Evolutionary conservation across 257 asterid genomes (phyloP).

Genomic region (Schizonepeta tenuifolia): DNA sequence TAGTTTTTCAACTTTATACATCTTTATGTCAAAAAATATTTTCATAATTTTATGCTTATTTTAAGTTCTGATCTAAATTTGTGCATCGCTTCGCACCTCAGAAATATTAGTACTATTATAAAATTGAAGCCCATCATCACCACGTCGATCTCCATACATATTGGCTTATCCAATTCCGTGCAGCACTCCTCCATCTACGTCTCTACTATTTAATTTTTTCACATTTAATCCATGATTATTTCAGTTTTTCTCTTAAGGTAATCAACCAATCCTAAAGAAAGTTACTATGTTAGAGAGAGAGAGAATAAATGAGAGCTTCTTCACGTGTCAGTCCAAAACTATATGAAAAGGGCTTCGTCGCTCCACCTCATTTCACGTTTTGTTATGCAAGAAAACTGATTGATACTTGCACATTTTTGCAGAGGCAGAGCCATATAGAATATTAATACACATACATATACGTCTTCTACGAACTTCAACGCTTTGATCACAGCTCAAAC

Average conservation of each 20-base stretch:
- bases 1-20: no score
- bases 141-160: conserved; percentile 31
- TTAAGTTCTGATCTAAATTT: no score
- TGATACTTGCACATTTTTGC: conserved; percentile 4
- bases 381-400: conserved; percentile 2
- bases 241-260: neutral
- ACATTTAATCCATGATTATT: neutral
- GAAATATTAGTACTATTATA: no score
- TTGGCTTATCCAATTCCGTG: conserved; percentile 22
- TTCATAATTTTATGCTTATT: no score
- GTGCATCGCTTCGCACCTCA: no score
- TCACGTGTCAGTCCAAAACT: conserved; percentile 26
- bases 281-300: no score
- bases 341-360: neutral
- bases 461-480: conserved; percentile 8
- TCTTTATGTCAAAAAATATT: no score
- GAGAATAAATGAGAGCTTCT: neutral
- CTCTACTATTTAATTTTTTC: neutral
- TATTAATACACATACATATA: neutral
- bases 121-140: neutral
- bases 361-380: neutral
- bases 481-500: conserved; percentile 4
- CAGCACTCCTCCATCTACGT: neutral
- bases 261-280: neutral
- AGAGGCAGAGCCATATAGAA: no score